Conservation (phyloP, 2,329 filamentous ascomycete species). For the Penicillium frequentans region DNA sequence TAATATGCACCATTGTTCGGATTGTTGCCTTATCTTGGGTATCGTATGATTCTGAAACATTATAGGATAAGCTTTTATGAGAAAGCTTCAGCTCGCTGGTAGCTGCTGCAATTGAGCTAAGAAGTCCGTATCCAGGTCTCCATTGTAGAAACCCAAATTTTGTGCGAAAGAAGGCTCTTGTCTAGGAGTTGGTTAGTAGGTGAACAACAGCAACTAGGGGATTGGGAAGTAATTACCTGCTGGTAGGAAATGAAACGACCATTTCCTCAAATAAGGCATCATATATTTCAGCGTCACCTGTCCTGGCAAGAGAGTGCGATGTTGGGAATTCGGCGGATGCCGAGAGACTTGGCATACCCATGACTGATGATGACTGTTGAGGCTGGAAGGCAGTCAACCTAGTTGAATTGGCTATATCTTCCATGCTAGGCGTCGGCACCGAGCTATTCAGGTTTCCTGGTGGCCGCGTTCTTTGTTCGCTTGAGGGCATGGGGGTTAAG, state of each 20-base stretch:
- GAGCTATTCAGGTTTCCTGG: background rate
- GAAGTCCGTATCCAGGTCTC: conserved; percentile 23
- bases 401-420: background rate
- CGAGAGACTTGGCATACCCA: background rate
- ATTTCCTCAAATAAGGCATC: conserved; percentile 23
- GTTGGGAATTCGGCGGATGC: background rate
- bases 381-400: background rate
- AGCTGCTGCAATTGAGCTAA: conserved; percentile 17
- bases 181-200: conserved; percentile 4
- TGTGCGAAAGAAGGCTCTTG: conserved; percentile 21
- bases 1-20: background rate
- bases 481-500: background rate
- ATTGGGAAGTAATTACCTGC: conserved; percentile 8
- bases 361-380: background rate
- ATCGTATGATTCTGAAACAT: background rate
- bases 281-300: conserved; percentile 8
- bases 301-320: background rate
- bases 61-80: background rate
- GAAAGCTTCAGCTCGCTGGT: background rate
- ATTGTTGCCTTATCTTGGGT: background rate
- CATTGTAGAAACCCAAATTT: conserved; percentile 22
- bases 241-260: conserved; percentile 16
- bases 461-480: background rate
- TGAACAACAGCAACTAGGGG: background rate
- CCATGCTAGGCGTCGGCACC: background rate